A percentile compares a stretch with the other conserved stretches of the same genome.
phyloP scores from a whole-genome alignment of 106 monocot species.

The Ottelia alismoides region DNA sequence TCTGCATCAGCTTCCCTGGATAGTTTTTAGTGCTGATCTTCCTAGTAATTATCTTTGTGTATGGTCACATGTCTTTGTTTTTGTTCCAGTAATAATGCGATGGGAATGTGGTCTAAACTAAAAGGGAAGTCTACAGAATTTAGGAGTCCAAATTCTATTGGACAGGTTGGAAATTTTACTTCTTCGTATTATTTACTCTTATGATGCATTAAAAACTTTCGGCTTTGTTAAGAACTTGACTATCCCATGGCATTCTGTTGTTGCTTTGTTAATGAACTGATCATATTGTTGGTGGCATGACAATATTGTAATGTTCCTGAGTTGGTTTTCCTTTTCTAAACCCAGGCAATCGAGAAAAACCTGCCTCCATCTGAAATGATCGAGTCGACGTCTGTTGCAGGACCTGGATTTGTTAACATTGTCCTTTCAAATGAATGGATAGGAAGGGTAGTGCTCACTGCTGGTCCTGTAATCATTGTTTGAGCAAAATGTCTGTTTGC shows the following conservation, averaged over 20 bases:
- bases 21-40: neutral
- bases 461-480: too few relatives aligned
- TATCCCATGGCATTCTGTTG: neutral
- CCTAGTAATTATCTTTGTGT: too few relatives aligned
- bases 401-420: conserved; percentile 79
- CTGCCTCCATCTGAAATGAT: conserved; percentile 62
- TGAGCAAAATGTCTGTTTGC: too few relatives aligned
- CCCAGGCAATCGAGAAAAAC: conserved; percentile 71
- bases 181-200: neutral
- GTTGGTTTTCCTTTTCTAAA: neutral
- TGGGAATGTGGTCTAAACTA: conserved; percentile 74
- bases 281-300: too few relatives aligned
- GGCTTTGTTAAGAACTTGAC: neutral
- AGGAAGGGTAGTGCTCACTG: conserved; percentile 45
- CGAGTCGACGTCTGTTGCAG: conserved; percentile 71
- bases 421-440: conserved; percentile 63
- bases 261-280: neutral
- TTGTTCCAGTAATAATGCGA: conserved; percentile 83
- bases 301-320: too few relatives aligned
- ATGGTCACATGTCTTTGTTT: neutral
- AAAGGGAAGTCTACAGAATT: conserved; percentile 73
- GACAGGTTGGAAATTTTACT: conserved; percentile 43
- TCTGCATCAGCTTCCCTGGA: neutral
- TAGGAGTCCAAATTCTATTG: conserved; percentile 70
- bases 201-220: too few relatives aligned